Base-by-base conservation (phyloP, 2,329 filamentous ascomycete species). In the Fonsecaea pedrosoi region DNA sequence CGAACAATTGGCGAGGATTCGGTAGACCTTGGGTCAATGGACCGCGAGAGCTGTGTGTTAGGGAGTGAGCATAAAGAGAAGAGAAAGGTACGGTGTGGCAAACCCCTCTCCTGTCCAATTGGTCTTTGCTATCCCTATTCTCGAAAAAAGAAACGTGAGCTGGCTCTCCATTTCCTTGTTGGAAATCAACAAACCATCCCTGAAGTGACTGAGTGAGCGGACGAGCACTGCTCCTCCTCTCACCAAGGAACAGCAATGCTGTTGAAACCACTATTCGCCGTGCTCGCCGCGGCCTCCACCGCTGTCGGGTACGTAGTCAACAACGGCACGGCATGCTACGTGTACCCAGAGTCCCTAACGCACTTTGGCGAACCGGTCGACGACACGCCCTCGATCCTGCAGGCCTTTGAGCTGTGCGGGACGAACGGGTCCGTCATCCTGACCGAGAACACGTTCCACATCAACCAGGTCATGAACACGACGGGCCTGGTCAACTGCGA, bases 381-480 rank as follows among this genome's bases (percentile, higher is more conserved):
- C 58, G 85, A 87, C 70, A 82, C 83, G 48, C 66, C 77, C 30
- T 76, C 82, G 63, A 84, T 90, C 58, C 70, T 89, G 8, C 75
- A 80, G 0, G 86, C 87, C 0, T 77, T 89, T 63, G 78, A 87
- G 54, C 73, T 81, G 65, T 90, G 88, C 77, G 90, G 90, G 72
- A 78, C 87, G 66, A 87, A 87, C 10, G 88, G 88, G 7, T 85
- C 84, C 12, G 84, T 89, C 4, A 80, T 90, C 1, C 85, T 90
- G 55, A 80, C 83, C 2, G 78, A 80, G 18, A 83, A 85, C 35
- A 78, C 81, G 12, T 69, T 64, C 55, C 15, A 65, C 50, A 30
- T 64, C 55, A 54, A 63, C 18, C 58, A 69, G 50, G 59, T 70
- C 25, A 67, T 69, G 66, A 63, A 42, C 45, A 73, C 59, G 34